Evolutionary conservation across 306 rosid species (phyloP).

Genomic region (Sphenostylis stenocarpa): DNA sequence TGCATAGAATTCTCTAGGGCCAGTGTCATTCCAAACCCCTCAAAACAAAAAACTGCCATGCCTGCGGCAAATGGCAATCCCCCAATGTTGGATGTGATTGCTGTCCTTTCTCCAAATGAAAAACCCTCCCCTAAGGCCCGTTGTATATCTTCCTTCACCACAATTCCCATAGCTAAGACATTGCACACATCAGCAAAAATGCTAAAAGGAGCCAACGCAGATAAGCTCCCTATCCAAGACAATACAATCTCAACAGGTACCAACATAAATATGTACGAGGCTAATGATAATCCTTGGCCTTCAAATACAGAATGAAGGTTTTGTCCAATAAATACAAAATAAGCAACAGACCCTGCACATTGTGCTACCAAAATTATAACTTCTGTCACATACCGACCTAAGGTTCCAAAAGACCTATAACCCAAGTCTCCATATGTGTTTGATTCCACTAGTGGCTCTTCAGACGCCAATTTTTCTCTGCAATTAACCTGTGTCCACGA

Average conservation of each 20-base stretch:
- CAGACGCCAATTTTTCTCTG: slow-evolving; percentile 61
- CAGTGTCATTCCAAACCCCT: slow-evolving; percentile 89
- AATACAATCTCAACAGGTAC: slow-evolving; percentile 68
- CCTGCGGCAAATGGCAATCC: slow-evolving; percentile 95
- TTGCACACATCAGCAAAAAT: slow-evolving; percentile 84
- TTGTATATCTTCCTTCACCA: slow-evolving; percentile 72
- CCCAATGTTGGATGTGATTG: slow-evolving; percentile 66
- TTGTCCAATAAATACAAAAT: slow-evolving; percentile 81
- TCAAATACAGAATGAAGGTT: slow-evolving; percentile 63
- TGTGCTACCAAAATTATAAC: slow-evolving; percentile 61
- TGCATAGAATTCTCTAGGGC: slow-evolving; percentile 71
- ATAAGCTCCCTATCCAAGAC: slow-evolving; percentile 74
- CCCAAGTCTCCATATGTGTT: slow-evolving; percentile 82
- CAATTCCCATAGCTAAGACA: slow-evolving; percentile 73
- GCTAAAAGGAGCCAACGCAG: slow-evolving; percentile 81
- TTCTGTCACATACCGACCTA: slow-evolving; percentile 73
- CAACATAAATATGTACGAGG: slow-evolving; percentile 57
- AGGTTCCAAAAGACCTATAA: slow-evolving; percentile 57
- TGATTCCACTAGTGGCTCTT: slow-evolving; percentile 46
- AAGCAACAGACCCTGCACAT: slow-evolving; percentile 78
- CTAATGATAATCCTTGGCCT: slow-evolving; percentile 28
- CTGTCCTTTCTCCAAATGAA: slow-evolving; percentile 61
- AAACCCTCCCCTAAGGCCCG: slow-evolving; percentile 43
- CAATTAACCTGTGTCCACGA: slow-evolving; percentile 57
- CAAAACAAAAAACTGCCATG: slow-evolving; percentile 82